Evolutionary conservation across 306 rosid genomes (phyloP), one percentile per base, ranked within the genome.

Genomic region (Cercis canadensis): DNA sequence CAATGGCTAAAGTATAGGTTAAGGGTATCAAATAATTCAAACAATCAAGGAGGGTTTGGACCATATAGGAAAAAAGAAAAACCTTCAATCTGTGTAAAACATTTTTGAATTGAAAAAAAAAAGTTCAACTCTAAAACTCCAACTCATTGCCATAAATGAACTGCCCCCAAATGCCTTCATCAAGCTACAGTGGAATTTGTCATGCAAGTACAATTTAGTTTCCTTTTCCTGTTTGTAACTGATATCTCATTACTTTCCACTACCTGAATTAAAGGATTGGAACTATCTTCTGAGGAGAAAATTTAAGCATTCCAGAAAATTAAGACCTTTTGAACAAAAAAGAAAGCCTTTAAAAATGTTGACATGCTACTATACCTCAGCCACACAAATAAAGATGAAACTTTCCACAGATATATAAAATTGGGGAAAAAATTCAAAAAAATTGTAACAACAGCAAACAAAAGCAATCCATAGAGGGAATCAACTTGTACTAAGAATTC

Each of bases 21-120:
- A 45, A 16, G 19, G 6, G 39, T 17, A 56, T 43, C 31, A 54
- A 54, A 69, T 56, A 56, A 69, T 33, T 41, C 12, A 56, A 19
- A 40, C 12, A 56, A 19, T 1, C 44, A 55, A 69, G 10, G 56
- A 43, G 44, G 24, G 9, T 15, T 5, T 24, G 24, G 18, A 16
- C 33, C 33, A 59, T 19, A 18, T 4, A 49, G 61, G 52, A 36
- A 11, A 37, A 49, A 34, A 18, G 16, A 24, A 3, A 24, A 24
- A 49, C 0, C 61, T 40, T 21, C 32, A 59, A 49, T 34, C 37
- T 47, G 41, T 33, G 47, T 8, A 70, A 16, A 24, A 58, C 51
- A 9, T 18, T 58, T 58, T 57, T 47, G 34, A 59, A 46, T 2
- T 37, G 43, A 37, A 33, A 33, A 70, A 45, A n/a, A 9, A 33